phyloP scores from a whole-genome alignment of 2,329 filamentous ascomycete genomes.

The Fusarium verrucosum region DNA sequence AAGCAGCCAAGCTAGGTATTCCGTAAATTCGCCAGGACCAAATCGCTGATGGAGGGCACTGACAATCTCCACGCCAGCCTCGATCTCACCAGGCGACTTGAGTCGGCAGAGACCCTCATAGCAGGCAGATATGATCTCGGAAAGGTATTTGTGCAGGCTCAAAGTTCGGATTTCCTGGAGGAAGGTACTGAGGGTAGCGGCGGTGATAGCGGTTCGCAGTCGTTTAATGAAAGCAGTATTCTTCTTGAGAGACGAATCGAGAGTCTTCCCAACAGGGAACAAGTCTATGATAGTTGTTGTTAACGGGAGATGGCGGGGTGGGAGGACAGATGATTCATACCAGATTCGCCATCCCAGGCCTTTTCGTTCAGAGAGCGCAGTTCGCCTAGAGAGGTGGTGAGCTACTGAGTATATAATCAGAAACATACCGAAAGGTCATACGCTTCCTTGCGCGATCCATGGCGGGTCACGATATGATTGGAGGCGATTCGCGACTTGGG shows the following conservation, averaged over 20 bases:
- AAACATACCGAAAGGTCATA: constrained; percentile 48
- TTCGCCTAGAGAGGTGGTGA: constrained; percentile 70
- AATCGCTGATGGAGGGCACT: constrained; percentile 97
- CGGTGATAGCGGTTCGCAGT: constrained; percentile 86
- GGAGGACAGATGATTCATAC: constrained; percentile 58
- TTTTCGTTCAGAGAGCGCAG: constrained; percentile 86
- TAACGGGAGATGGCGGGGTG: constrained; percentile 21
- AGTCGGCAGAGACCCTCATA: constrained; percentile 93
- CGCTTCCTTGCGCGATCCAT: constrained; percentile 75
- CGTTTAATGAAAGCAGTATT: constrained; percentile 99
- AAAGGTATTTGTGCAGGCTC: constrained; percentile 95
- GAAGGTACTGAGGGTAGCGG: constrained; percentile 82
- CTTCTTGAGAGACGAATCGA: constrained; percentile 97
- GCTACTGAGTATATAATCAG: not conserved
- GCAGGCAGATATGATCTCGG: constrained; percentile 94
- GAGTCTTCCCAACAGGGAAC: constrained; percentile 77
- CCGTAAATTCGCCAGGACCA: constrained; percentile 87
- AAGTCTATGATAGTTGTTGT: constrained; percentile 65
- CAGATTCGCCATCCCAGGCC: constrained; percentile 89
- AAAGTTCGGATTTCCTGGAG: constrained; percentile 88
- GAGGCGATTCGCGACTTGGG: constrained; percentile 41
- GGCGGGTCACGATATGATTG: constrained; percentile 49
- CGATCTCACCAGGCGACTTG: constrained; percentile 90
- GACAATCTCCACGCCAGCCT: constrained; percentile 89
- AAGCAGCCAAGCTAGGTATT: constrained; percentile 90